Conservation (phyloP, 805 yeast genomes). For the Citeromyces matritensis region DNA sequence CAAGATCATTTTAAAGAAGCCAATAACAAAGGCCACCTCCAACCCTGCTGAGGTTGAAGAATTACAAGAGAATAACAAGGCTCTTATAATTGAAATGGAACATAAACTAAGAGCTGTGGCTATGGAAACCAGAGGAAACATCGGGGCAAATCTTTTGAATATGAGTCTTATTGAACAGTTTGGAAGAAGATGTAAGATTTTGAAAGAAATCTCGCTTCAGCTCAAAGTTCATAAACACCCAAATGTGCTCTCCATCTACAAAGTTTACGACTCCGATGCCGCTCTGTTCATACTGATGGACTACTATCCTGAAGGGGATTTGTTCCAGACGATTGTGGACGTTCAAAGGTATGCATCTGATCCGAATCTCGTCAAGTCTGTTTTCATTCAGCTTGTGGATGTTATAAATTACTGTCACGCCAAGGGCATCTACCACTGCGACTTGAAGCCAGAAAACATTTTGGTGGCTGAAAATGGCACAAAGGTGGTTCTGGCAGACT, state of each 20-base stretch:
- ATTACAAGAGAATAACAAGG: constrained; percentile 10
- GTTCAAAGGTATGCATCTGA: constrained; percentile 41
- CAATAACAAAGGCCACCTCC: not conserved
- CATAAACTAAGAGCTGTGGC: constrained; percentile 10
- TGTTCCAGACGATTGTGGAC: constrained; percentile 77
- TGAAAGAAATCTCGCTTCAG: constrained; percentile 64
- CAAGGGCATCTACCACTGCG: constrained; percentile 80
- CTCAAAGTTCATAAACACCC: constrained; percentile 64
- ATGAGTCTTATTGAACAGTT: constrained; percentile 17
- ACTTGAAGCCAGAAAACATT: constrained; percentile 90
- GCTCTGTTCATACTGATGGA: constrained; percentile 72
- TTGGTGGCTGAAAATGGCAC: constrained; percentile 45
- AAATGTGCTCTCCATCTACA: constrained; percentile 61
- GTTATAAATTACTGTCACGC: constrained; percentile 76
- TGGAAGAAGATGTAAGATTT: constrained; percentile 19
- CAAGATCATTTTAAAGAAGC: constrained; percentile 47
- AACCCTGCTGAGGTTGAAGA: constrained; percentile 4
- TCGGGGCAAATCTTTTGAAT: constrained; percentile 15
- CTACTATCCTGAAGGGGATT: constrained; percentile 72
- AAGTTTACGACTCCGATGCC: constrained; percentile 45
- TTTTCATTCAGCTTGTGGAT: constrained; percentile 64
- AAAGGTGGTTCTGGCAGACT: constrained; percentile 60
- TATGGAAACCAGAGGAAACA: constrained; percentile 9
- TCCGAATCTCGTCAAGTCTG: constrained; percentile 34
- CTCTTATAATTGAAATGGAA: constrained; percentile 14